Evolutionary conservation across 1,284 basidiomycete genomes (phyloP), one percentile per base, ranked within the genome.

Genomic region (Puccinia horiana): DNA sequence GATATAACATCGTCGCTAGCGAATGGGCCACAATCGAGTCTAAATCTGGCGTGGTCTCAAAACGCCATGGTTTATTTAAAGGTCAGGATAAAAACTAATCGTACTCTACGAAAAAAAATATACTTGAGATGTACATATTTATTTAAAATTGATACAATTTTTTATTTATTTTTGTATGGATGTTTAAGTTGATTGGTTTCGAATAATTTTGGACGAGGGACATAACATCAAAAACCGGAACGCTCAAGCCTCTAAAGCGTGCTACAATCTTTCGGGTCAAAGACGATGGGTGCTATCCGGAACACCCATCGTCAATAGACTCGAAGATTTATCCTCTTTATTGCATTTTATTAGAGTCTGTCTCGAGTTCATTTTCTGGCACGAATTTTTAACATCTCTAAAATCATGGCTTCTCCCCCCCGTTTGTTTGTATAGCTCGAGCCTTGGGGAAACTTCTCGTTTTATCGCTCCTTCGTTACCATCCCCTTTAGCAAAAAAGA

Each of bases 141-240:
- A n/a, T n/a, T n/a, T n/a, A n/a, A n/a, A n/a, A n/a, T n/a, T n/a
- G n/a, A n/a, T n/a, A n/a, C n/a, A n/a, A n/a, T n/a, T n/a, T n/a
- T n/a, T n/a, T n/a, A n/a, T n/a, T n/a, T n/a, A n/a, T n/a, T n/a
- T n/a, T n/a, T n/a, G n/a, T n/a, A n/a, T n/a, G n/a, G n/a, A n/a
- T n/a, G n/a, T 54, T 63, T 40, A 14, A 81, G 80, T 75, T n/a
- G 72, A 81, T 63, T 87, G 86, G 86, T 83, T 84, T 40, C 84
- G 86, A 0, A 83, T 87, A 23, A 86, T 87, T 47, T 84, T 87
- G 5, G 95, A 97, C 85, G 95, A 98, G 87, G 96, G 96, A 1
- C 96, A 99, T 87, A 92, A 94, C 84, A 97, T 96, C 89, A 98
- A 98, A 87, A 95, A 94, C 52, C 90, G 95, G 18, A 90, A 90